Base-by-base conservation (phyloP, 2,329 filamentous ascomycete genomes). In the Alternaria longipes region DNA sequence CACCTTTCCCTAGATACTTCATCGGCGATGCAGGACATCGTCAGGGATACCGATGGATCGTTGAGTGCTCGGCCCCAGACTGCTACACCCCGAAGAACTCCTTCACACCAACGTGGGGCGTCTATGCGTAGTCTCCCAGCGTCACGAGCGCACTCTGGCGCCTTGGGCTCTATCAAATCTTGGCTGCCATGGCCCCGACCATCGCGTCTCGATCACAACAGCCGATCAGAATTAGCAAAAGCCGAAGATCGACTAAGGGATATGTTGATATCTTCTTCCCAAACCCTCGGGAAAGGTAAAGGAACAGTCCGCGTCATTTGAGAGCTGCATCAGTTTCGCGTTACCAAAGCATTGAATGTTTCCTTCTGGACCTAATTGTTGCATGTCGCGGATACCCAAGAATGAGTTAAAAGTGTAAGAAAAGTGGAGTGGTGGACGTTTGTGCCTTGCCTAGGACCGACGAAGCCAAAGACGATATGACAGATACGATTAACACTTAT, bases 181-280 rank as follows among this genome's bases (percentile, higher is more conserved):
- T 78, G 76, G 76, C 52, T 78, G n/a, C 74, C 74, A 8, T 78
- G 76, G 75, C 66, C 66, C n/a, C 74, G 75, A 11, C 63, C 64
- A 16, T 36, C 66, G 4, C 56, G 70, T 51, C 54, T 71, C 12
- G 66, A 59, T 40, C 28, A 62, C 0, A 59, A 41, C 32, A 61
- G 62, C 9, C 64, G 68, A 32, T 63, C 70, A 56, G 74, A 75
- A 41, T 38, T 74, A 24, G 73, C 73, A n/a, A 72, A 67, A 60
- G 75, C 71, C 11, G 75, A 78, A 46, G 60, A 68, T 9, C 71
- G 72, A 20, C 51, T 78, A 28, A 67, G 74, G 56, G 74, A 77
- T 36, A 69, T 78, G 67, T 63, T 78, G n/a, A 57, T 69, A 41
- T 64, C 66, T 8, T 68, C 66, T 6, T 68, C 72, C 16, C 66